These are phyloP conservation scores for Aureoboletus auriporus DNA, from an alignment of 768 basidiomycete species.

Conservation along the genomic window DNA sequence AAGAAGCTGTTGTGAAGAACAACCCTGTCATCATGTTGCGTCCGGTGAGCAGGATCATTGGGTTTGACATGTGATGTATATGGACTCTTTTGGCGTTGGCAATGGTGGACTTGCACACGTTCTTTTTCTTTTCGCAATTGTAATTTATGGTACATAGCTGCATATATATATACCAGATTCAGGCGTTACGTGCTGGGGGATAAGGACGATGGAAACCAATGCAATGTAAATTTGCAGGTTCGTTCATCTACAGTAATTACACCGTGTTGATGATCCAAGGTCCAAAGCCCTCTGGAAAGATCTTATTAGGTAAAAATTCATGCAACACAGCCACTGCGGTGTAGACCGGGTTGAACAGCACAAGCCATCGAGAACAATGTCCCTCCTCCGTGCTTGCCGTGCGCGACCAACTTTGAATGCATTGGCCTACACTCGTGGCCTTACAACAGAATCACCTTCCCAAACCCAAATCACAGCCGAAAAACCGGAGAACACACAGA, in stretches of 20 bases:
- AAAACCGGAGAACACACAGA: constrained; percentile 30
- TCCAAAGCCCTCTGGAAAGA: no score
- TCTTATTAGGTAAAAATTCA: no score
- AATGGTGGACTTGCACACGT: no score
- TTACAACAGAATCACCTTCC: constrained; percentile 16
- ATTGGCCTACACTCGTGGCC: constrained; percentile 13
- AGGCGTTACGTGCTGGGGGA: no score
- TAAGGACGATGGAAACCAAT: no score
- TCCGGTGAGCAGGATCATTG: constrained; percentile 56
- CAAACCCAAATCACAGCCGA: constrained; percentile 20
- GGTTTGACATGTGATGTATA: constrained; percentile 39
- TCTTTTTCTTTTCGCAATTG: background rate
- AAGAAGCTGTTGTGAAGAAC: constrained; percentile 38
- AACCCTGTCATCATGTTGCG: constrained; percentile 54
- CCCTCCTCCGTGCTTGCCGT: constrained; percentile 47
- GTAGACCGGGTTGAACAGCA: constrained; percentile 1
- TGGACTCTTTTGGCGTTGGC: background rate
- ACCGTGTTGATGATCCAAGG: no score
- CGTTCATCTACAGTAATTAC: no score
- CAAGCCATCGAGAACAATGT: constrained; percentile 37
- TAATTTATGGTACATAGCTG: constrained; percentile 21
- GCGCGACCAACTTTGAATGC: constrained; percentile 22
- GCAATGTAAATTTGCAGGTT: no score
- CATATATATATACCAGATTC: constrained; percentile 6
- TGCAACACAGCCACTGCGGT: constrained; percentile 21